Evolutionary conservation across 495 filamentous ascomycete species (phyloP), one percentile per base, ranked within the genome.

Genomic region (Daldinia decipiens): DNA sequence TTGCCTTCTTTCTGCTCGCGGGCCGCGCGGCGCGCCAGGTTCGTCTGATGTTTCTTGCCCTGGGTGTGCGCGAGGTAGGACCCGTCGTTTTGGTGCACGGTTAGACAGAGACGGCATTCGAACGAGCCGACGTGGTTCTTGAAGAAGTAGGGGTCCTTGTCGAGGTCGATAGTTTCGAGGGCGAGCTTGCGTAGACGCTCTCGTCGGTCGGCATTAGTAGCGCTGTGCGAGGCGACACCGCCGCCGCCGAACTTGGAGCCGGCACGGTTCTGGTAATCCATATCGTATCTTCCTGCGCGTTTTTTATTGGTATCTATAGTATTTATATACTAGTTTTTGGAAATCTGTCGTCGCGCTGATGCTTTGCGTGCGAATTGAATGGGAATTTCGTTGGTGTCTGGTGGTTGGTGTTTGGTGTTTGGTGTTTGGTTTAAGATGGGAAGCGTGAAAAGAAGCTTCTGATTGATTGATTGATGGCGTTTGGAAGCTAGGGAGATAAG

Each of bases 91-190:
- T 99, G 95, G 85, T 99, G 95, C n/a, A 98, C 96, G 2, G 95
- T 99, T 32, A 99, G 84, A 74, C 95, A 99, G 43, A 99, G 90
- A 15, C 96, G 93, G 79, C 95, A 99, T 78, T 99, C 95, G 83
- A 98, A 99, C 79, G 91, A 95, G 69, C 95, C 95, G 70, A 98
- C 93, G 76, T 99, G 95, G 83, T 99, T 99, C 78, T 97, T 97
- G 91, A 99, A 98, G 87, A 99, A 97, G 86, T 98, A 99, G 0
- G 95, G 95, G 83, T 99, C 95, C 82, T 98, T 98, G 78, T 98
- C 96, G 51, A 99, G 90, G 81, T 99, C 96, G 85, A 99, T 99
- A 19, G 92, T 93, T 83, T 99, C 95, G 70, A 99, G 92, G 12
- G 95, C 95, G 74, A 99, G 93, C 83, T 97, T 97, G 78, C 95